Evolutionary conservation across 2,329 filamentous ascomycete species (phyloP).

Genomic region (Sporothrix dimorphospora): DNA sequence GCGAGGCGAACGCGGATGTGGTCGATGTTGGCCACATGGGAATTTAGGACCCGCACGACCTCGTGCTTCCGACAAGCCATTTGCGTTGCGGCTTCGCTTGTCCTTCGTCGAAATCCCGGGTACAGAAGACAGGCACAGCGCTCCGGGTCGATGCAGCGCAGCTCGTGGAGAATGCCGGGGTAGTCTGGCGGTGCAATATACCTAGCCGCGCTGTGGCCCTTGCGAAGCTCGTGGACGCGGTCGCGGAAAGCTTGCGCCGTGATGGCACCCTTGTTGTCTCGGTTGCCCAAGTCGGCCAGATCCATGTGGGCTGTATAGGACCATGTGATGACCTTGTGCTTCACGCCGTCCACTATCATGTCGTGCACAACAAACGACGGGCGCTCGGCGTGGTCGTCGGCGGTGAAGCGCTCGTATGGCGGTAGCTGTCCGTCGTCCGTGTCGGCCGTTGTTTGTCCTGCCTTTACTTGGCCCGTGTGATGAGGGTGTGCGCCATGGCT

Average conservation of each 20-base stretch:
- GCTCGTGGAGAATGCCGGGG: slow-evolving; percentile 20
- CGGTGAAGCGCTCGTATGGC: slow-evolving; percentile 1
- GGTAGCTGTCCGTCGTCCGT: neutral
- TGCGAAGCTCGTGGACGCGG: neutral
- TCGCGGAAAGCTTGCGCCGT: slow-evolving; percentile 14
- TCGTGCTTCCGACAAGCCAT: neutral
- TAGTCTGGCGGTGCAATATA: slow-evolving; percentile 22
- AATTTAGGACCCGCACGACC: neutral
- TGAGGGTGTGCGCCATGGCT: neutral
- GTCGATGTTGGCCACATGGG: neutral
- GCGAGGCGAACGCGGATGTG: neutral
- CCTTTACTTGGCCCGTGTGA: neutral
- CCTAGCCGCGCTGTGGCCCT: neutral
- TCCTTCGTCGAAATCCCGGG: neutral
- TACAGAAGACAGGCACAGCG: slow-evolving; percentile 27
- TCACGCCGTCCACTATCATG: neutral
- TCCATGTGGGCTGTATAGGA: slow-evolving; percentile 28
- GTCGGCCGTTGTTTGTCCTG: neutral
- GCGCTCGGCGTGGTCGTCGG: neutral
- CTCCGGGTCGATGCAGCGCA: slow-evolving; percentile 29
- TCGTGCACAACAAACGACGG: slow-evolving; percentile 24
- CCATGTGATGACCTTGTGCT: slow-evolving; percentile 21
- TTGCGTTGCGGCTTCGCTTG: neutral
- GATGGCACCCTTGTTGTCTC: neutral
- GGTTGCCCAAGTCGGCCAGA: neutral